Percentiles rank a stretch among this genome's conserved stretches.
phyloP scores from a whole-genome alignment of 805 yeast species.

The Wickerhamomyces alni region DNA sequence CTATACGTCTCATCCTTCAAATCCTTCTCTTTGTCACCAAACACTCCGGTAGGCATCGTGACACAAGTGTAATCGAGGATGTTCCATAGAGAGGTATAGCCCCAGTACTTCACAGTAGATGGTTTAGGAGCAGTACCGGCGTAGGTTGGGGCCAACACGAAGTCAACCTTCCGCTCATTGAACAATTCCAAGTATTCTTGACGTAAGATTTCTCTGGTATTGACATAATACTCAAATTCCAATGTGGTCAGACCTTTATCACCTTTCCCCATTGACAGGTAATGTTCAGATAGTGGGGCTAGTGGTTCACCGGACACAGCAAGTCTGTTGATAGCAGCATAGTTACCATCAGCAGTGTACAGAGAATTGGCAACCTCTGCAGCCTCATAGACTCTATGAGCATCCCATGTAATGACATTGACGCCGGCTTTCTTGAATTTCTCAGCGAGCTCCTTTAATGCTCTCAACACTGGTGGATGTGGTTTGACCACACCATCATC shows the following conservation, averaged over 20 bases:
- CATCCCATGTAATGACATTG: slow-evolving; percentile 48
- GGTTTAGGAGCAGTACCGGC: slow-evolving; percentile 69
- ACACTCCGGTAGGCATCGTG: slow-evolving; percentile 46
- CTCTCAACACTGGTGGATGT: slow-evolving; percentile 59
- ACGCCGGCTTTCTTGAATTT: slow-evolving; percentile 56
- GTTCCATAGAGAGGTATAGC: slow-evolving; percentile 73
- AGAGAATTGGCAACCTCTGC: slow-evolving; percentile 49
- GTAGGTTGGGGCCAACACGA: slow-evolving; percentile 62
- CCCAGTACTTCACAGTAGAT: slow-evolving; percentile 65
- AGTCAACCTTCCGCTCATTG: slow-evolving; percentile 51
- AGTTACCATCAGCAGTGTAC: slow-evolving; percentile 67
- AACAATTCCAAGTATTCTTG: slow-evolving; percentile 50
- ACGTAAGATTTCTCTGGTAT: slow-evolving; percentile 52
- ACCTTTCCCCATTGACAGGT: slow-evolving; percentile 53
- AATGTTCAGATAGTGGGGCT: slow-evolving; percentile 56
- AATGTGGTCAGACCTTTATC: slow-evolving; percentile 37
- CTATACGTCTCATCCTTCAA: slow-evolving; percentile 29
- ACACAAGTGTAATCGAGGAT: slow-evolving; percentile 66
- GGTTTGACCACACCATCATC: slow-evolving; percentile 65
- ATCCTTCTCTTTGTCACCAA: slow-evolving; percentile 39
- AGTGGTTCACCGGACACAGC: slow-evolving; percentile 66
- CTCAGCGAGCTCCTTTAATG: slow-evolving; percentile 44
- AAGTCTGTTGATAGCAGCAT: slow-evolving; percentile 44
- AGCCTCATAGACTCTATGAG: slow-evolving; percentile 53
- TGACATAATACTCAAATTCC: slow-evolving; percentile 51